phyloP scores from a whole-genome alignment of 805 yeast genomes.

The Wickerhamiella bombiphila region DNA sequence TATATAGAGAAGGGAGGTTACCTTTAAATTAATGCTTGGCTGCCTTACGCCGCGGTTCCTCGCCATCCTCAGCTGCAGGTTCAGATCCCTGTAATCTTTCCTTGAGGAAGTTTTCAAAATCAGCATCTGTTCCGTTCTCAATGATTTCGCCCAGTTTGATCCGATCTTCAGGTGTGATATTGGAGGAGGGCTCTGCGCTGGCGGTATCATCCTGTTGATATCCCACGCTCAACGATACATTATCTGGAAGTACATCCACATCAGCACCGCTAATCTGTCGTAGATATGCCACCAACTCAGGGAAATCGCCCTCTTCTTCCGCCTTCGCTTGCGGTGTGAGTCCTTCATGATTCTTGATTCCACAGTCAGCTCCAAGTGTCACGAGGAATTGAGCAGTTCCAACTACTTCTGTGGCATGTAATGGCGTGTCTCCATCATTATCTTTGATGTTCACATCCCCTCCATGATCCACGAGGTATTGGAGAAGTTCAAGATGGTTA shows the following conservation, averaged over 20 bases:
- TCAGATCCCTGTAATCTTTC: conserved; percentile 32
- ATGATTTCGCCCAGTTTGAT: conserved; percentile 53
- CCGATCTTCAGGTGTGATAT: conserved; percentile 41
- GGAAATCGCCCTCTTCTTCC: conserved; percentile 66
- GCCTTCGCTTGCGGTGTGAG: conserved; percentile 58
- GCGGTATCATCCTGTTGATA: conserved; percentile 11
- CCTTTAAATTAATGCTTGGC: not conserved
- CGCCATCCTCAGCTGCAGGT: not conserved
- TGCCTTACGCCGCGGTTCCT: too few species aligned
- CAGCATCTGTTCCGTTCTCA: conserved; percentile 67
- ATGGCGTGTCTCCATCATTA: conserved; percentile 85
- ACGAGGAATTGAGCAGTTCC: conserved; percentile 51
- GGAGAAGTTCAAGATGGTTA: conserved; percentile 58
- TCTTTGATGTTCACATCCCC: conserved; percentile 80
- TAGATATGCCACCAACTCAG: conserved; percentile 59
- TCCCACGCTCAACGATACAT: conserved; percentile 12
- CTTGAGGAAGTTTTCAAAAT: conserved; percentile 50
- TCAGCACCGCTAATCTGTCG: conserved; percentile 29
- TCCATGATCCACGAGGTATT: conserved; percentile 39
- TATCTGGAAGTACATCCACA: conserved; percentile 16
- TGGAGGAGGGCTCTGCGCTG: conserved; percentile 19
- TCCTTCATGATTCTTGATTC: conserved; percentile 53
- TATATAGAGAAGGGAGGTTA: too few species aligned
- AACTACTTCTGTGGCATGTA: conserved; percentile 74
- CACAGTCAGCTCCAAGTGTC: conserved; percentile 54